These are phyloP conservation scores for Wallacemonas rigidus DNA, from an alignment of 208 protist species.

Conservation along the genomic window DNA sequence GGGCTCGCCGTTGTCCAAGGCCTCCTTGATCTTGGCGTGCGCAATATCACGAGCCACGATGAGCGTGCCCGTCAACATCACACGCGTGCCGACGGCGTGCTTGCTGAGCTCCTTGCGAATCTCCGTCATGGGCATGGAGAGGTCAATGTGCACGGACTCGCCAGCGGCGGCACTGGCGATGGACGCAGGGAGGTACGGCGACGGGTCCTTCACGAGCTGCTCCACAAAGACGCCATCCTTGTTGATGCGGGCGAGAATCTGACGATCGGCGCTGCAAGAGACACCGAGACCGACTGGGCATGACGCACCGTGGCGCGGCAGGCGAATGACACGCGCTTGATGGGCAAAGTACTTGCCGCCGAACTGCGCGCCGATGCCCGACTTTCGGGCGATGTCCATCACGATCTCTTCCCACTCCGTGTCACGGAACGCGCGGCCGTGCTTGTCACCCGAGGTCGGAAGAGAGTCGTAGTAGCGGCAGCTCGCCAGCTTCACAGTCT, in stretches of 20 bases:
- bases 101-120: conserved; percentile 78
- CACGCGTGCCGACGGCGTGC: conserved; percentile 88
- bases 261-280: conserved; percentile 96
- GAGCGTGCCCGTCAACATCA: conserved; percentile 94
- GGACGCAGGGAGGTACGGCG: conserved; percentile 92
- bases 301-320: conserved; percentile 90
- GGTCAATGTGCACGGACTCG: conserved; percentile 82
- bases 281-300: conserved; percentile 96
- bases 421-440: conserved; percentile 96
- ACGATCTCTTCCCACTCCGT: conserved; percentile 94
- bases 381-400: conserved; percentile 82
- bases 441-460: conserved; percentile 91
- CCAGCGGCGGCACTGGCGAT: conserved; percentile 32
- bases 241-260: conserved; percentile 95
- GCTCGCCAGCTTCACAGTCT: conserved; percentile 96
- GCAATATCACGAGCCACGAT: conserved; percentile 98
- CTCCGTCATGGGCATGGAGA: conserved; percentile 90
- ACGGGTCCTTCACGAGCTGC: conserved; percentile 92
- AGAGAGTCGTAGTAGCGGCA: conserved; percentile 96
- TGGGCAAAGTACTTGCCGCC: conserved; percentile 98
- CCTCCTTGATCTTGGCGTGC: conserved; percentile 95
- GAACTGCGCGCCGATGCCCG: conserved; percentile 96
- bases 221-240: conserved; percentile 95
- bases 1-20: conserved; percentile 79
- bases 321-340: conserved; percentile 94